A percentile compares a stretch with the other conserved stretches of the same genome.
phyloP scores from a whole-genome alignment of 2,329 filamentous ascomycete species.

The Aspergillus costaricaensis region DNA sequence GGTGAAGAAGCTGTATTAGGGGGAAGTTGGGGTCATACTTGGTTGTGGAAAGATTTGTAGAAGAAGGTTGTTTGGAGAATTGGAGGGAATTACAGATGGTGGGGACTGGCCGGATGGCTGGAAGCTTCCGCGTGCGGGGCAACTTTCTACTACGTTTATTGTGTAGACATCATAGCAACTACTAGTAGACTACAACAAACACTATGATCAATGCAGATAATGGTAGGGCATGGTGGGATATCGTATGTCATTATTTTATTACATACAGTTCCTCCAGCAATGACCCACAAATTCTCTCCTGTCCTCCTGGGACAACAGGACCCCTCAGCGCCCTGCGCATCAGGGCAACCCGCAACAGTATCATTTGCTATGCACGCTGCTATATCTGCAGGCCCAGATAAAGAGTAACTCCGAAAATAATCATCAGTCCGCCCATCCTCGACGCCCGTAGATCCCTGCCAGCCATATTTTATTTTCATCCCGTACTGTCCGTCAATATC shows the following conservation, averaged over 20 bases:
- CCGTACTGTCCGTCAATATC: constrained; percentile 7
- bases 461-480: not conserved
- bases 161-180: not conserved
- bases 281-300: too few species aligned
- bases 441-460: not conserved
- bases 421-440: not conserved
- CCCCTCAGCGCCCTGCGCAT: not conserved
- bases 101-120: not conserved
- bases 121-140: constrained; percentile 10
- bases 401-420: not conserved
- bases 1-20: not conserved
- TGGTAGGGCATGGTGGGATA: not conserved
- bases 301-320: too few species aligned
- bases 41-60: not conserved
- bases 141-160: not conserved
- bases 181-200: not conserved
- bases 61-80: not conserved
- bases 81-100: not conserved
- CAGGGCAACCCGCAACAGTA: not conserved
- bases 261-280: not conserved
- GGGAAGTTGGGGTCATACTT: not conserved
- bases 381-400: not conserved
- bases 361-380: not conserved
- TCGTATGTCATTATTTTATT: not conserved
- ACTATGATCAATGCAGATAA: not conserved